A percentile compares a stretch with the other conserved stretches of the same genome.
Conservation (phyloP, 2,329 filamentous ascomycete species). For the Endocalyx cinctus region DNA sequence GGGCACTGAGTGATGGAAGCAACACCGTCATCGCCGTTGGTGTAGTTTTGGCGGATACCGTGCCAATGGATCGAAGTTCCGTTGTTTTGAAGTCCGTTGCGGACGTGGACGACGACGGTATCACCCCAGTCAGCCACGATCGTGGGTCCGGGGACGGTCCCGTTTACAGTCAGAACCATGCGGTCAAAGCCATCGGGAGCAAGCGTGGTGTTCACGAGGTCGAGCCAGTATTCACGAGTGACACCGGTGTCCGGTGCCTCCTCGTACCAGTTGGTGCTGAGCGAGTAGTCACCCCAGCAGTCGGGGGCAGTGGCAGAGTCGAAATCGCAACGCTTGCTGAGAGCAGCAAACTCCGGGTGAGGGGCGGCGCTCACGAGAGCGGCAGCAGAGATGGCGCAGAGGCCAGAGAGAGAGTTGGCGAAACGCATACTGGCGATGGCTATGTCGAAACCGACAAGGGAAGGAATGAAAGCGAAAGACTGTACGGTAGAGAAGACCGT, state of each 20-base stretch:
- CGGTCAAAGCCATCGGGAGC: slow-evolving; percentile 42
- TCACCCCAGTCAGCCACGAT: slow-evolving; percentile 47
- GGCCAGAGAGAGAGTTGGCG: slow-evolving; percentile 9
- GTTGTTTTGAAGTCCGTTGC: slow-evolving; percentile 47
- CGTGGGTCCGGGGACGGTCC: slow-evolving; percentile 54
- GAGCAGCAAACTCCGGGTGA: slow-evolving; percentile 4
- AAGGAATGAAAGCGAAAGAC: too few species aligned
- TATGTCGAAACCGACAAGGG: too few species aligned
- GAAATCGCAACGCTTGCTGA: slow-evolving; percentile 19
- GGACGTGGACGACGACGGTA: slow-evolving; percentile 42
- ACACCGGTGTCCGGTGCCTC: slow-evolving; percentile 42
- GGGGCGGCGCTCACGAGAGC: slow-evolving; percentile 16
- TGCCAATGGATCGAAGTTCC: slow-evolving; percentile 61
- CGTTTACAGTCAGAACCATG: slow-evolving; percentile 46
- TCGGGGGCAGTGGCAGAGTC: slow-evolving; percentile 23
- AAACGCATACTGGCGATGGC: neutral
- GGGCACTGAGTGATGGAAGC: slow-evolving; percentile 44
- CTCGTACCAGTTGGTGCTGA: slow-evolving; percentile 41
- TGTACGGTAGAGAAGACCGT: slow-evolving; percentile 13
- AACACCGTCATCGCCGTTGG: slow-evolving; percentile 53
- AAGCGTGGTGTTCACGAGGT: slow-evolving; percentile 33
- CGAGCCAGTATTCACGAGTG: slow-evolving; percentile 45
- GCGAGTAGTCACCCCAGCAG: slow-evolving; percentile 44
- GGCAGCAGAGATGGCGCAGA: slow-evolving; percentile 12
- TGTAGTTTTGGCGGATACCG: slow-evolving; percentile 52